Conservation (phyloP, 257 asterid species). For the Capsicum rhomboideum region DNA sequence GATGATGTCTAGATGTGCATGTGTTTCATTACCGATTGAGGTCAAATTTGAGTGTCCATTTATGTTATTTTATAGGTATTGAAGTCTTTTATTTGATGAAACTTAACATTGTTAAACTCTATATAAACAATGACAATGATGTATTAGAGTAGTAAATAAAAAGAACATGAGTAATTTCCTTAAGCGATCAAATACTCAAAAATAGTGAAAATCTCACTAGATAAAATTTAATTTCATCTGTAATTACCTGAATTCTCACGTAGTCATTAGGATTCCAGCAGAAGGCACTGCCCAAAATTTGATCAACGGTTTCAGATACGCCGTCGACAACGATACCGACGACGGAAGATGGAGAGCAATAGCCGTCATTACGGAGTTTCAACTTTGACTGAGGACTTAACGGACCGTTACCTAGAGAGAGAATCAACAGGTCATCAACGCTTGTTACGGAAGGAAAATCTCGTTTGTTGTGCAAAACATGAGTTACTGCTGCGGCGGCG, state of each 20-base stretch:
- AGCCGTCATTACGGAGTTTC: slow-evolving; percentile 44
- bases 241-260: slow-evolving; percentile 83
- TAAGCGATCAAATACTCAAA: background rate
- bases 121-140: background rate
- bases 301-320: slow-evolving; percentile 83
- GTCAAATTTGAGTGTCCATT: background rate
- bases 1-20: too few species aligned
- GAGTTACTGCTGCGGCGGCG: slow-evolving; percentile 95
- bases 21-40: too few species aligned
- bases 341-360: slow-evolving; percentile 47
- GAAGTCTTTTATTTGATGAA: background rate
- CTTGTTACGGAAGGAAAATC: slow-evolving; percentile 83
- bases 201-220: background rate
- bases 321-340: slow-evolving; percentile 77
- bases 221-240: background rate
- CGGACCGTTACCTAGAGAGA: slow-evolving; percentile 76
- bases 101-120: background rate
- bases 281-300: slow-evolving; percentile 83
- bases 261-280: slow-evolving; percentile 80
- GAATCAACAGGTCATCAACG: slow-evolving; percentile 72
- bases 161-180: background rate
- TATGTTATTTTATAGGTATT: background rate
- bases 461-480: slow-evolving; percentile 84
- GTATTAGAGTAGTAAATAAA: background rate
- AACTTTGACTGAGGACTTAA: slow-evolving; percentile 25